Conservation (phyloP, 129 eudicot genomes). For the Ambrosia artemisiifolia region DNA sequence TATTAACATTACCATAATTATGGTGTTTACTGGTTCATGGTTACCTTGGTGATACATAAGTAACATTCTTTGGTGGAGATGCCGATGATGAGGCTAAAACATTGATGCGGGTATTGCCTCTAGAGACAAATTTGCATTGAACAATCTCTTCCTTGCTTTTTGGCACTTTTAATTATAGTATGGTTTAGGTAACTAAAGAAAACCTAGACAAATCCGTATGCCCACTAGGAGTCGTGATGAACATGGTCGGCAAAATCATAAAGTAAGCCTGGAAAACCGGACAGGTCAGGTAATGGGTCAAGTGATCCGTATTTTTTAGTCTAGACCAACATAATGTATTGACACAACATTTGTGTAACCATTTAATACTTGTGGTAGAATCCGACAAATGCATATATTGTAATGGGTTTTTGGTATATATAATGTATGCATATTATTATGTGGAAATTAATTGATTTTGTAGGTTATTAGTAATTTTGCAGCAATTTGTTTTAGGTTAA, state of each 20-base stretch:
- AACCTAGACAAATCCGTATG: conserved; percentile 73
- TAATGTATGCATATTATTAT: too few relatives aligned
- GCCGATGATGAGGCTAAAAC: conserved; percentile 70
- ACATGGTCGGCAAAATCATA: conserved; percentile 66
- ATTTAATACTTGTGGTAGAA: too few relatives aligned
- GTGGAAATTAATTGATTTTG: too few relatives aligned
- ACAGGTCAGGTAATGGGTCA: too few relatives aligned
- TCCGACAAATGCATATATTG: too few relatives aligned
- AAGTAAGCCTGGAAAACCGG: conserved; percentile 43
- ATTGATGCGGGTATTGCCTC: conserved; percentile 60
- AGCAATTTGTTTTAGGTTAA: too few relatives aligned
- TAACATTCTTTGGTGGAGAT: conserved; percentile 81
- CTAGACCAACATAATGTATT: too few relatives aligned
- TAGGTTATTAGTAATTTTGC: too few relatives aligned
- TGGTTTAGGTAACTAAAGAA: conserved; percentile 76
- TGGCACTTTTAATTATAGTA: background rate
- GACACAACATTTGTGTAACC: too few relatives aligned
- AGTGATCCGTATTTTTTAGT: too few relatives aligned
- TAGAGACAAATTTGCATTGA: background rate
- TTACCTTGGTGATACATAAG: conserved; percentile 96
- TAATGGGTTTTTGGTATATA: too few relatives aligned
- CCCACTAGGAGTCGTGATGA: conserved; percentile 73
- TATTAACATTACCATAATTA: background rate
- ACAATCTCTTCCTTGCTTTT: background rate
- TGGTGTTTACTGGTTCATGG: conserved; percentile 49